Base-by-base conservation (phyloP, 805 yeast genomes). In the Pichia cephalocereana region DNA sequence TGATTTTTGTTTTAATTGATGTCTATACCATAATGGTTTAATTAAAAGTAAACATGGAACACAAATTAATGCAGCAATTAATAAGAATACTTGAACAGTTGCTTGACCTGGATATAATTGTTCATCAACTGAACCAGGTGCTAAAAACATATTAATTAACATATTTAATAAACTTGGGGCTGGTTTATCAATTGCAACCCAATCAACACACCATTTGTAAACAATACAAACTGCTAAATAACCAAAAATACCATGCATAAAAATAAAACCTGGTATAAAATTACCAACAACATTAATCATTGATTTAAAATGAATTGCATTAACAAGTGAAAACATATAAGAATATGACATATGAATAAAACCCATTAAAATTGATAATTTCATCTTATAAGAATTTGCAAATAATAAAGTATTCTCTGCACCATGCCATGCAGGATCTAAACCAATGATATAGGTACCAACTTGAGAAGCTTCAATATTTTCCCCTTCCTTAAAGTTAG, bases 361-460 rank as follows among this genome's bases (percentile, higher is more conserved):
- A 5, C 99, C 99, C 90, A 93, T 84, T 56, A 93, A 73, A 49
- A 93, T 83, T 2, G 98, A 89, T 52, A 93, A 73, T 67, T 93
- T 93, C 99, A 93, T 93, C 74, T 93, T 93, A 71, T 87, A 93
- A 3, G 98, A 90, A 70, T 93, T 93, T 45, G 96, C 79, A 69
- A 93, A 93, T 50, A 95, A 68, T 58, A 93, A 74, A 45, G 83
- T 82, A 69, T 93, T 93, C 57, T 93, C 99, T 39, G 98, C 77
- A 17, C 97, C 96, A 66, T 93, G 99, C 99, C 99, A 93, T 11
- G 83, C 86, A 54, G 83, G 86, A 68, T 93, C 99, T 46, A 93
- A 68, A 46, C 99, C 99, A 62, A 93, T 70, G 6, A 82, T 70
- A 62, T 93, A 93, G 12, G 79, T 79, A 9, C 91, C 87, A 14